Evolutionary conservation across 1,139 yeast genomes (phyloP), one percentile per base, ranked within the genome.

Genomic region (Candida tropicalis): DNA sequence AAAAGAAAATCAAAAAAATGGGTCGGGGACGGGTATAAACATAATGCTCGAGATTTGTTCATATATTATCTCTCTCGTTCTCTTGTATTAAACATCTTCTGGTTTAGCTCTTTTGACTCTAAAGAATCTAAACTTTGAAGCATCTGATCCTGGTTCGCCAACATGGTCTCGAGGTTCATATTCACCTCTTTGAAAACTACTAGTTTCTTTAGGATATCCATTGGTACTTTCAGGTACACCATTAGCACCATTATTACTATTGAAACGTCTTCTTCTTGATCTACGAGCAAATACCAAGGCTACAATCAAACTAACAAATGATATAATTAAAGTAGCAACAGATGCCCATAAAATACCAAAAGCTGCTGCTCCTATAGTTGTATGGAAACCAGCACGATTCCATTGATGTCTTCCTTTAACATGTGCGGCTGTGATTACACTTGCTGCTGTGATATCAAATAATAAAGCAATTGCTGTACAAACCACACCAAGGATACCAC

Each of bases 371-470:
- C 90, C 90, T 39, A 87, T 54, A 11, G 55, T 59, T 10, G 93
- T 77, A 16, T 49, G 41, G 41, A 62, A 57, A 35, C 82, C 82
- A 29, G 66, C 70, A 44, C 68, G 56, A 32, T 65, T 66, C 65
- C 86, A 86, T 13, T 73, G 72, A 51, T 75, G 65, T 51, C 79
- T 75, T 29, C 87, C 93, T 60, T 73, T 73, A 23, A 79, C 87
- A 59, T 73, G 83, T 34, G 77, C 79, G 24, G 87, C 86, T 6
- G 95, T 86, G 38, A 77, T 62, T 47, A 84, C 65, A 32, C 79
- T 64, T n/a, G 90, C 81, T 15, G 87, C 82, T 24, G 81, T 61
- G 22, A 75, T 58, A 11, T 75, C 66, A 59, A 84, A 83, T 24
- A 84, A 51, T 35, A 79, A 63, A 1, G 87, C 77, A 31, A 76